Evolutionary conservation across 306 rosid genomes (phyloP), one percentile per base, ranked within the genome.

Genomic region (Luffa acutangula): DNA sequence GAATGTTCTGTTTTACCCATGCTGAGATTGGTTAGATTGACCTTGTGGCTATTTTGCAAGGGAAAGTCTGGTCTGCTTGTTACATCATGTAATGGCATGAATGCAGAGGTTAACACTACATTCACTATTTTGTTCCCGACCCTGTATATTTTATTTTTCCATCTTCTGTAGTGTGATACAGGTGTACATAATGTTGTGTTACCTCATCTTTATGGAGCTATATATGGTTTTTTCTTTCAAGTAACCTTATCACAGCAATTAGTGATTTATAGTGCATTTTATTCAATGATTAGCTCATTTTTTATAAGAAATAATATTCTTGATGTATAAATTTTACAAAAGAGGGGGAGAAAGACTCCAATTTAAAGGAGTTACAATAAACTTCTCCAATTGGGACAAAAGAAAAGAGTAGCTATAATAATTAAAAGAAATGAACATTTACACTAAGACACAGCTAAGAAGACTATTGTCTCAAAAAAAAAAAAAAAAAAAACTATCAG

Each of bases 1-100:
- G 98, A 94, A 89, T 81, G 86, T 77, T 92, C 97, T 82, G 88
- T 92, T 82, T 84, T 94, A 84, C 87, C 93, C 75, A 92, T 92
- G 84, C 90, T 94, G 85, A 91, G 97, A 85, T 90, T 97, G 79
- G 91, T 91, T 57, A 89, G 97, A 83, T 73, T 92, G 83, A 81
- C 84, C 76, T 83, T 94, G 89, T 86, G 84, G 85, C 88, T 91
- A 82, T 84, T 86, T 67, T 83, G 88, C 73, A 53, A 81, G 80
- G 91, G 85, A 84, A 85, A 80, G 67, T 85, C 82, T 31, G 85
- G 81, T 82, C 85, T 80, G 2, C 78, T 79, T 82, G 81, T 91
- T 85, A 84, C 86, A 81, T 62, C 81, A 37, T 79, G 84, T 80
- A 80, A 81, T 56, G 84, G 91, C 39, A 84, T 92, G 78, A 88